Evolutionary conservation across 768 basidiomycete species (phyloP).

Genomic region (Kwoniella shandongensis): DNA sequence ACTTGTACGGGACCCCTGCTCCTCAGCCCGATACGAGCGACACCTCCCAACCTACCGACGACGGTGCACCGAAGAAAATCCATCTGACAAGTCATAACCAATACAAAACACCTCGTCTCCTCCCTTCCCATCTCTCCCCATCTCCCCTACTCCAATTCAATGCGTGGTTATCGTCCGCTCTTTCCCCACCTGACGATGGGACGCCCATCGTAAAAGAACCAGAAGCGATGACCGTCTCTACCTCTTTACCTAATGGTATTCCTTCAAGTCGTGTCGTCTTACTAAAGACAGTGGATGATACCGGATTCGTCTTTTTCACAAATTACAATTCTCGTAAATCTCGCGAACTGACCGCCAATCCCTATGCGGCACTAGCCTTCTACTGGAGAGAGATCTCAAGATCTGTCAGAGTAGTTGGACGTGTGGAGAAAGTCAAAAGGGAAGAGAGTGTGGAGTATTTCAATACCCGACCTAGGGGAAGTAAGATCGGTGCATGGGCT

Average conservation of each 20-base stretch:
- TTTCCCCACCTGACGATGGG: conserved; percentile 50
- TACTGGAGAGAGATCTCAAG: conserved; percentile 86
- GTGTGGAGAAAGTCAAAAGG: conserved; percentile 70
- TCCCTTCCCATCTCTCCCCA: conserved; percentile 64
- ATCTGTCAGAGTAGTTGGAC: conserved; percentile 79
- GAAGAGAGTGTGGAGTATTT: conserved; percentile 83
- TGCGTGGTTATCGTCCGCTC: conserved; percentile 68
- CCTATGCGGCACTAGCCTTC: conserved; percentile 77
- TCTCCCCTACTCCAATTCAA: conserved; percentile 83
- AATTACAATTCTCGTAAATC: conserved; percentile 96
- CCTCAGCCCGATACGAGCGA: conserved; percentile 3
- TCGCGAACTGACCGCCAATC: conserved; percentile 71
- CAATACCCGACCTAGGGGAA: conserved; percentile 74
- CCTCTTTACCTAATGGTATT: conserved; percentile 59
- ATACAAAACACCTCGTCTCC: conserved; percentile 67
- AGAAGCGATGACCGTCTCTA: conserved; percentile 80
- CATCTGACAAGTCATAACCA: conserved; percentile 71
- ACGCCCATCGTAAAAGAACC: conserved; percentile 67
- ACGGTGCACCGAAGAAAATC: conserved; percentile 22
- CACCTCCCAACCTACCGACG: neutral
- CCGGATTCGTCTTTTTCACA: conserved; percentile 92
- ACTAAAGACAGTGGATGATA: conserved; percentile 78
- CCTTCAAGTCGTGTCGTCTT: conserved; percentile 88
- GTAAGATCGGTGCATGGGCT: conserved; percentile 88
- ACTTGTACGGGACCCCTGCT: conserved; percentile 18